Base-by-base conservation (phyloP, 1,284 basidiomycete genomes). In the Pholiota adiposa region DNA sequence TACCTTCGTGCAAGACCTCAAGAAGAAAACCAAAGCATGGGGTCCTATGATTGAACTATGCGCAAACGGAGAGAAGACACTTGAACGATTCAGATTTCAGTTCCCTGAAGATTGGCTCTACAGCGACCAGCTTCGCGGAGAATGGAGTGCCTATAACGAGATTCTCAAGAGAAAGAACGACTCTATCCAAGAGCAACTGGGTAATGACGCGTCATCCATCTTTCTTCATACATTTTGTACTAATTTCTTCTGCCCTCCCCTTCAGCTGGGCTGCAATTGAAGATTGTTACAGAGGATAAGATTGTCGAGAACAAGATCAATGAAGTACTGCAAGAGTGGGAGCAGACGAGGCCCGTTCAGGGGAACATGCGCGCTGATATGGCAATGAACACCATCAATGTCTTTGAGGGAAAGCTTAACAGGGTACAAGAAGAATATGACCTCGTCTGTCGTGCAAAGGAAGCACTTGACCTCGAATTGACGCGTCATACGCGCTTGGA, bases 221-320 rank as follows among this genome's bases (percentile, higher is more conserved):
- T 46, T 55, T 18, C 25, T 34, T 58, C 31, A 3, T 49, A 23
- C n/a, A 51, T 52, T 46, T 14, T 19, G 33, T 11, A 23, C 43
- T 38, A 50, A 48, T 43, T 40, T 38, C 27, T 36, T 19, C 33
- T 34, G 16, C 25, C 19, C 16, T 23, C 21, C 44, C 27, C 23
- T 29, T 18, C 59, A 95, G 96, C 95, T 60, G 96, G 96, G 2
- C 81, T 99, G 19, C 97, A 98, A 76, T 83, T 98, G 68, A 99
- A 99, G 84, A 97, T 99, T 72, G 93, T 97, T n/a, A 96, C 97
- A 2, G 96, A 99, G 74, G 97, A 98, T 81, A 97, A 97, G 80
- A 96, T 98, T 58, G 87, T 98, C 2, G 93, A 96, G 78, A 93
- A 94, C 74, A 94, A 92, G 79, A 94, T 97, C 70, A 90, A 87